These are phyloP conservation scores for Pseudogymnoascus sp. DNA, from an alignment of 2,329 filamentous ascomycete species.

Conservation along the genomic window DNA sequence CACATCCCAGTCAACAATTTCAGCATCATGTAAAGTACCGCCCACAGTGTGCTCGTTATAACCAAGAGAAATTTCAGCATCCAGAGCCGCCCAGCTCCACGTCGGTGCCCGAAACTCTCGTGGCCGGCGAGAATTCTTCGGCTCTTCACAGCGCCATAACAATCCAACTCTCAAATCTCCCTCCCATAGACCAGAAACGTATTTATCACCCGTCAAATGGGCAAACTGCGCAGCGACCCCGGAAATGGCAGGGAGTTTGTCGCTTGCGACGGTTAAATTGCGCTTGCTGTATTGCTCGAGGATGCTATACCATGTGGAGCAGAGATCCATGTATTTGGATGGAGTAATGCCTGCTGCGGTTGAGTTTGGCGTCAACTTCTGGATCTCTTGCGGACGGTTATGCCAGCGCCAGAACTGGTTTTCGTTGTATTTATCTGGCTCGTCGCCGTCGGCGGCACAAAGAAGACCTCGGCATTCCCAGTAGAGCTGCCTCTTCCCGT, in stretches of 20 bases:
- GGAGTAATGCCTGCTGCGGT: background rate
- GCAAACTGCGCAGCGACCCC: conserved; percentile 13
- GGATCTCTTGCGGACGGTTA: background rate
- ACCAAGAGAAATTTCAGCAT: background rate
- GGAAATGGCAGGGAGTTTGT: conserved; percentile 14
- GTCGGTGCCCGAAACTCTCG: background rate
- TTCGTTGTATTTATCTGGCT: background rate
- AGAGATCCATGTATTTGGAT: background rate
- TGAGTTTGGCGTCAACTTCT: background rate
- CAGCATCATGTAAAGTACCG: background rate
- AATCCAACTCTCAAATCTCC: conserved; percentile 11
- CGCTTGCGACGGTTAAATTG: conserved; percentile 7
- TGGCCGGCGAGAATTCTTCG: background rate
- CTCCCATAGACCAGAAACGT: conserved; percentile 16
- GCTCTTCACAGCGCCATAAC: background rate
- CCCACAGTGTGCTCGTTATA: background rate
- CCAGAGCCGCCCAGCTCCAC: background rate
- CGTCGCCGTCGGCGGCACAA: background rate
- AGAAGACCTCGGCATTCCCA: conserved; percentile 14
- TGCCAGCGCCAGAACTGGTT: background rate
- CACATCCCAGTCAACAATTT: background rate
- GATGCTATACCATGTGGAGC: conserved; percentile 10
- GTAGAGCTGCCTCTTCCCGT: conserved; percentile 11
- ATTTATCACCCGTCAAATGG: conserved; percentile 11
- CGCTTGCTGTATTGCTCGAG: conserved; percentile 9